These are phyloP conservation scores for Chlorella vulgaris DNA, from an alignment of 139 green algal genomes.

Conservation along the genomic window DNA sequence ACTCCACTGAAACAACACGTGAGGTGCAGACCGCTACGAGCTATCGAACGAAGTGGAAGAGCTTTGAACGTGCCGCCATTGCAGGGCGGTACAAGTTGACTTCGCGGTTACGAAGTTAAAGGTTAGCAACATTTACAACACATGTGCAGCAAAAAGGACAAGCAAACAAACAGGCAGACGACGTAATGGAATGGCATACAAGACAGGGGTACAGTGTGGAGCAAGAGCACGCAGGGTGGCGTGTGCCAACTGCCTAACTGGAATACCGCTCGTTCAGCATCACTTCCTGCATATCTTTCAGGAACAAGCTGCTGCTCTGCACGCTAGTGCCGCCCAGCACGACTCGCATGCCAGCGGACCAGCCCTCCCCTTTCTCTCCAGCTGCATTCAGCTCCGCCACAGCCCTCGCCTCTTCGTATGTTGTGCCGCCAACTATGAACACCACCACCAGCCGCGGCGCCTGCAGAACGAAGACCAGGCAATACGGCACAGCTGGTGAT, in stretches of 20 bases:
- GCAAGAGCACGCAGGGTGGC: not conserved
- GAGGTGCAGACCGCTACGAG: too few relatives aligned
- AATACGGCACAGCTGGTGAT: too few relatives aligned
- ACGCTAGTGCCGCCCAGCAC: slow-evolving; percentile 87
- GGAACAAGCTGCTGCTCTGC: slow-evolving; percentile 75
- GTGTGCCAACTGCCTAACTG: not conserved
- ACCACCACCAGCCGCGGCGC: slow-evolving; percentile 83
- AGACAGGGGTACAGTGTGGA: too few relatives aligned
- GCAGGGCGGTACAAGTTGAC: too few relatives aligned
- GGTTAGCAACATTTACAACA: too few relatives aligned
- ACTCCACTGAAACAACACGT: too few relatives aligned
- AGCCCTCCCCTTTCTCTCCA: slow-evolving; percentile 47
- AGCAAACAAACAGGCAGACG: too few relatives aligned
- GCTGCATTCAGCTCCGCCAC: slow-evolving; percentile 83
- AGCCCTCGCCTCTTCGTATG: slow-evolving; percentile 90
- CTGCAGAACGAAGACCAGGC: not conserved
- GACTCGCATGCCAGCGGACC: slow-evolving; percentile 60
- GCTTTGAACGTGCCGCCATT: too few relatives aligned
- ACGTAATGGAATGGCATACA: too few relatives aligned
- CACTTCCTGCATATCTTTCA: slow-evolving; percentile 58
- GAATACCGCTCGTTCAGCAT: slow-evolving; percentile 35
- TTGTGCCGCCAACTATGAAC: slow-evolving; percentile 96
- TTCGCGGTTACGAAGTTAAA: too few relatives aligned
- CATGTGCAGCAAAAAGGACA: too few relatives aligned
- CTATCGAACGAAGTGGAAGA: too few relatives aligned